These are phyloP conservation scores for Uronychia binucleata DNA, from an alignment of 73 alveolate genomes.

Conservation along the genomic window DNA sequence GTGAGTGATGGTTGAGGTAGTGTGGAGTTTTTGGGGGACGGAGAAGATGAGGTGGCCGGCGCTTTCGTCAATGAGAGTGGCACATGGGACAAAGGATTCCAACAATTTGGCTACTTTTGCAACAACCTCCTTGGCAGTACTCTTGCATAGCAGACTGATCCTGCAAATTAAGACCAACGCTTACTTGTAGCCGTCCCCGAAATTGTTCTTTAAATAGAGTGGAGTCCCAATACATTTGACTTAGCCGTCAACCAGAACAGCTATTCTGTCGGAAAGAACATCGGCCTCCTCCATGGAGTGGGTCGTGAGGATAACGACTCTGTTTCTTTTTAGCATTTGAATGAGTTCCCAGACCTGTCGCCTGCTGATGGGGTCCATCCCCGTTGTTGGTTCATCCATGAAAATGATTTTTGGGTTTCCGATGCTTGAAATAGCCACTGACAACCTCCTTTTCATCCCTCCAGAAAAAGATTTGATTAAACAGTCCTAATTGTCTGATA, in stretches of 20 bases:
- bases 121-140: not conserved
- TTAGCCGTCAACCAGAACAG: slow-evolving; percentile 85
- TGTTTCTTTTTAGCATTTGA: slow-evolving; percentile 65
- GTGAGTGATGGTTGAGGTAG: too few species aligned
- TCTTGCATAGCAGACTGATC: not conserved
- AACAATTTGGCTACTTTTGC: not conserved
- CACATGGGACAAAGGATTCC: not conserved
- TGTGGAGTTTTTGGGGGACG: too few species aligned
- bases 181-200: slow-evolving; percentile 87
- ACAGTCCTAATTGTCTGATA: slow-evolving; percentile 32
- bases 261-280: slow-evolving; percentile 70
- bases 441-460: slow-evolving; percentile 79
- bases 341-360: slow-evolving; percentile 75
- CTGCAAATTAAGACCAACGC: not conserved
- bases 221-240: slow-evolving; percentile 86
- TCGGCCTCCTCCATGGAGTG: slow-evolving; percentile 86
- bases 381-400: slow-evolving; percentile 90
- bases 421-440: slow-evolving; percentile 70
- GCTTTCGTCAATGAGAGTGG: not conserved
- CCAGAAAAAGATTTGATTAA: slow-evolving; percentile 58
- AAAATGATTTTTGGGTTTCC: slow-evolving; percentile 63
- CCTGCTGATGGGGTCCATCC: slow-evolving; percentile 80
- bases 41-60: not conserved
- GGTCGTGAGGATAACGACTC: slow-evolving; percentile 74
- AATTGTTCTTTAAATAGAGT: slow-evolving; percentile 80